phyloP scores from a whole-genome alignment of 2,329 filamentous ascomycete species.

The Colletotrichum chrysophilum region DNA sequence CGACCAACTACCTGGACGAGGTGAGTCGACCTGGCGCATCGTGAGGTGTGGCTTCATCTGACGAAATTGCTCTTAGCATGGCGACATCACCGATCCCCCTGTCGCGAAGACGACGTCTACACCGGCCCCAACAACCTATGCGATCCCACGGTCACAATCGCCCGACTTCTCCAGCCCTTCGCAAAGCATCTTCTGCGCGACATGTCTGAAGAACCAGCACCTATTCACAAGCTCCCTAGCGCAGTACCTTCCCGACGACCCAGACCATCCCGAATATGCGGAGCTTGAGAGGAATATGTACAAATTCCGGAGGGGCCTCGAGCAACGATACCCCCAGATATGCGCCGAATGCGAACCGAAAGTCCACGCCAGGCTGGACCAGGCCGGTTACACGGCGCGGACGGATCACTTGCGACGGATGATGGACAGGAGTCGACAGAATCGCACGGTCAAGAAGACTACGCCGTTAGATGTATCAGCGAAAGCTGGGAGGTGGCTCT shows the following conservation, averaged over 20 bases:
- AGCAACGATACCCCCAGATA: constrained; percentile 86
- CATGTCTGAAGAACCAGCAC: constrained; percentile 88
- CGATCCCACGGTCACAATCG: constrained; percentile 44
- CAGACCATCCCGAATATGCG: constrained; percentile 70
- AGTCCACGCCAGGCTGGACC: constrained; percentile 72
- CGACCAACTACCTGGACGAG: constrained; percentile 88
- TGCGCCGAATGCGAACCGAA: constrained; percentile 80
- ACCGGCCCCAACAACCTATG: constrained; percentile 51
- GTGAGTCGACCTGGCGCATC: constrained; percentile 48
- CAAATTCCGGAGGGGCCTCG: constrained; percentile 73
- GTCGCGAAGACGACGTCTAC: constrained; percentile 58
- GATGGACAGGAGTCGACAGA: constrained; percentile 67
- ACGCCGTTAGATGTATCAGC: constrained; percentile 49
- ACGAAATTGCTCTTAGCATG: constrained; percentile 62
- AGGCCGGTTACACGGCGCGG: constrained; percentile 80
- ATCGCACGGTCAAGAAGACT: constrained; percentile 43
- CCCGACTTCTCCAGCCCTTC: constrained; percentile 35
- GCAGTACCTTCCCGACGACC: constrained; percentile 75
- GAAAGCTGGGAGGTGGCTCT: constrained; percentile 47
- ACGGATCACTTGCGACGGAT: constrained; percentile 80
- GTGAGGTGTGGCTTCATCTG: background rate
- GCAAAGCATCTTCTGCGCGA: constrained; percentile 68
- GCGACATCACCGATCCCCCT: constrained; percentile 89
- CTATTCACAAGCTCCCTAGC: constrained; percentile 78
- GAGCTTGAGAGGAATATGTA: constrained; percentile 73